Conservation (phyloP, 345 rosid genomes). For the Adansonia digitata region DNA sequence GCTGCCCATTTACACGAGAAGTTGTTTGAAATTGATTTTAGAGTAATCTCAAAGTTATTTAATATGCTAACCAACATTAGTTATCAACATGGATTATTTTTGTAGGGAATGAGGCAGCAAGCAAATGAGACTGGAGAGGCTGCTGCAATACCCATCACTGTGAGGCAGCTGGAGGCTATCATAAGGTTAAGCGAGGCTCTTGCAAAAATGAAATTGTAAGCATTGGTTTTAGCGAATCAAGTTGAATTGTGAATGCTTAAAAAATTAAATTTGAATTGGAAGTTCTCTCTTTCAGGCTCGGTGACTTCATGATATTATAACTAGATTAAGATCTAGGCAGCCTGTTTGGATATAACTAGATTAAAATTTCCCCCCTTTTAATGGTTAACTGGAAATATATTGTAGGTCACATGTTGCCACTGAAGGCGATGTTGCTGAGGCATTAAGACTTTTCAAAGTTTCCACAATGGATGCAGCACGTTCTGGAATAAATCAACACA, state of each 20-base stretch:
- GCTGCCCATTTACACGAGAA: background rate
- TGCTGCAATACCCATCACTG: slow-evolving; percentile 81
- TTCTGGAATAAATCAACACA: slow-evolving; percentile 87
- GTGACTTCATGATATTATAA: background rate
- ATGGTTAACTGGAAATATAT: background rate
- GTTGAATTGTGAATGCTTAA: background rate
- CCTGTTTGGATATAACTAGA: background rate
- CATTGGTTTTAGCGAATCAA: slow-evolving; percentile 6
- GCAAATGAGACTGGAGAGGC: slow-evolving; percentile 94
- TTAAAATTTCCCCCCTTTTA: background rate
- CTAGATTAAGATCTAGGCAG: background rate
- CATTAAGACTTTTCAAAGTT: slow-evolving; percentile 78
- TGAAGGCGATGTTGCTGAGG: slow-evolving; percentile 78
- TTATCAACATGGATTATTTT: background rate
- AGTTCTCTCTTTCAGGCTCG: background rate
- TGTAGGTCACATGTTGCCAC: slow-evolving; percentile 79
- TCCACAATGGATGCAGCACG: slow-evolving; percentile 98
- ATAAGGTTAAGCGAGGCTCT: slow-evolving; percentile 87
- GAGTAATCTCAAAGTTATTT: background rate
- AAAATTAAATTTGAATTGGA: background rate
- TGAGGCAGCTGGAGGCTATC: slow-evolving; percentile 94
- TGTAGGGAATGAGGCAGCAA: slow-evolving; percentile 89
- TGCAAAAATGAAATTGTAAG: slow-evolving; percentile 95
- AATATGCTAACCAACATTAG: background rate
- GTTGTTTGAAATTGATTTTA: background rate